Evolutionary conservation across 345 rosid genomes (phyloP).

Genomic region (Isatis tinctoria): DNA sequence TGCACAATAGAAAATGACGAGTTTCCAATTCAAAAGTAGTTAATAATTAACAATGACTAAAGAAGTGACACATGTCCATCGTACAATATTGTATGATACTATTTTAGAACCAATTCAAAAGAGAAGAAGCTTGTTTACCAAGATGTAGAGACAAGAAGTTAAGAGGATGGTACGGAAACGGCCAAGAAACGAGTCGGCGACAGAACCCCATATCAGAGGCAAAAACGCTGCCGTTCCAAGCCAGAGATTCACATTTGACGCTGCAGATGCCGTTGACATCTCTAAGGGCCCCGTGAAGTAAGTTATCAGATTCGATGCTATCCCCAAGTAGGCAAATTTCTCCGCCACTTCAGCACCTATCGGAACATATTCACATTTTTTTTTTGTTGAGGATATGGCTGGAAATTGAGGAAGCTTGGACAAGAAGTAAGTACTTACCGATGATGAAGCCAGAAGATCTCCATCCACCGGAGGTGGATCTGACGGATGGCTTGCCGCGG

Average conservation of each 20-base stretch:
- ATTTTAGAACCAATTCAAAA: not conserved
- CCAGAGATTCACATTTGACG: conserved; percentile 43
- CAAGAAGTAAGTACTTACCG: not conserved
- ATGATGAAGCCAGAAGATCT: conserved; percentile 9
- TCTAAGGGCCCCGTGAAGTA: conserved; percentile 41
- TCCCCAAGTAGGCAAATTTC: conserved; percentile 39
- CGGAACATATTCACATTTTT: not conserved
- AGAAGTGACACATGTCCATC: no score
- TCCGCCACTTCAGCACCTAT: conserved; percentile 43
- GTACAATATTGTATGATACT: no score
- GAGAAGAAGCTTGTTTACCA: conserved; percentile 1
- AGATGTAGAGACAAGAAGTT: conserved; percentile 33
- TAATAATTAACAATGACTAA: no score
- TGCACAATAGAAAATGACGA: not conserved
- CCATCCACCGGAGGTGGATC: conserved; percentile 9
- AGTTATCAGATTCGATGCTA: conserved; percentile 18
- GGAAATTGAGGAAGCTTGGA: not conserved
- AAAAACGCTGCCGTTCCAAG: conserved; percentile 33
- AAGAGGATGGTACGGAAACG: conserved; percentile 41
- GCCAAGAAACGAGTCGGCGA: conserved; percentile 50
- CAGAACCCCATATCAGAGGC: conserved; percentile 40
- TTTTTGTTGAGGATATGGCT: not conserved
- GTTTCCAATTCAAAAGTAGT: no score
- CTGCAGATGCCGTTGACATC: conserved; percentile 41
- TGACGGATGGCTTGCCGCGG: conserved; percentile 8